A percentile compares a stretch with the other conserved stretches of the same genome.
Conservation (phyloP, 2,329 filamentous ascomycete genomes). For the Ceratocystis cubensis region DNA sequence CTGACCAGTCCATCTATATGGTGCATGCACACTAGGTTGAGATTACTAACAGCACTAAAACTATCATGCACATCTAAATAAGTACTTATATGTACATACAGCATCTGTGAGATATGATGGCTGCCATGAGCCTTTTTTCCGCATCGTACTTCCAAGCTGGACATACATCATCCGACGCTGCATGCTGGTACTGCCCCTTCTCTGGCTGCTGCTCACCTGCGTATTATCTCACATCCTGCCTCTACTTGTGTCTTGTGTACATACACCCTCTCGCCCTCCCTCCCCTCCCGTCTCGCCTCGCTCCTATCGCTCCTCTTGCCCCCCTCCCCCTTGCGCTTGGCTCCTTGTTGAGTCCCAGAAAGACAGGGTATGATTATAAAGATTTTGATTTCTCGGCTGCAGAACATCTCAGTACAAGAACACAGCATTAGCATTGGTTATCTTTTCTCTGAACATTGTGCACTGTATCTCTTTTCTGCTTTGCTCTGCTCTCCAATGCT, state of each 20-base stretch:
- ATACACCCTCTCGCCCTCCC: not conserved
- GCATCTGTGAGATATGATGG: not conserved
- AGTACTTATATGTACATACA: not conserved
- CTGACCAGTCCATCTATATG: not conserved
- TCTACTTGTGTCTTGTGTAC: not conserved
- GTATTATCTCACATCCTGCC: not conserved
- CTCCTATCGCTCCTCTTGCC: not conserved
- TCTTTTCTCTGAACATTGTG: not conserved
- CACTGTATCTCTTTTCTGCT: not conserved
- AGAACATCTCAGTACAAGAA: not conserved
- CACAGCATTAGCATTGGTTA: conserved; percentile 1
- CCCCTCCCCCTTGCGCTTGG: not conserved
- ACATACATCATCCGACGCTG: conserved; percentile 3
- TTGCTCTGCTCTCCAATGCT: not conserved
- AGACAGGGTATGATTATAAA: not conserved
- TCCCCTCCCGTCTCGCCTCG: too few relatives aligned
- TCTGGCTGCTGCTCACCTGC: not conserved
- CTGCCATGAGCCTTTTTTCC: not conserved
- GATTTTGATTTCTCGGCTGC: not conserved
- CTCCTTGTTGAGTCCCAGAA: not conserved
- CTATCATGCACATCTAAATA: not conserved
- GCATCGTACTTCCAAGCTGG: not conserved
- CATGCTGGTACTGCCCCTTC: not conserved
- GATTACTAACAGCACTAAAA: not conserved
- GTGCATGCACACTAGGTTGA: not conserved